phyloP scores from a whole-genome alignment of 2,329 filamentous ascomycete species.

The Penicillium sp. region DNA sequence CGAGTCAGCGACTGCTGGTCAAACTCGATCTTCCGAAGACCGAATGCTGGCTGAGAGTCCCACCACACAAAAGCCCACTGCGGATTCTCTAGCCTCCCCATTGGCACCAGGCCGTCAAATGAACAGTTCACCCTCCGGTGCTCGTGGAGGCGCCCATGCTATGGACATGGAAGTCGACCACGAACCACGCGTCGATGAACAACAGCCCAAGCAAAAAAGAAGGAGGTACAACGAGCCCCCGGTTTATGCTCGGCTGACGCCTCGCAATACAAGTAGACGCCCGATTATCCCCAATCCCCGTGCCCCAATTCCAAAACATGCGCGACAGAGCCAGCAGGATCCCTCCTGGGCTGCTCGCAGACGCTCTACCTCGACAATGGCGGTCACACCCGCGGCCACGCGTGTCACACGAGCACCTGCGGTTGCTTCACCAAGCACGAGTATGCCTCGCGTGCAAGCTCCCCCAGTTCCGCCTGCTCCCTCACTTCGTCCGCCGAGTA shows the following conservation, averaged over 20 bases:
- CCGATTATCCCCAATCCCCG: conserved; percentile 42
- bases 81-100: conserved; percentile 16
- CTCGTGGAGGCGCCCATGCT: conserved; percentile 17
- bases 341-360: conserved; percentile 22
- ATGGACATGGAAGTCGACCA: conserved; percentile 27
- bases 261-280: conserved; percentile 41
- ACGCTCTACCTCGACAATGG: conserved; percentile 16
- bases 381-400: conserved; percentile 13
- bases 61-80: conserved; percentile 12
- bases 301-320: conserved; percentile 34
- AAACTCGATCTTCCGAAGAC: conserved; percentile 30
- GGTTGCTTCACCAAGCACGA: conserved; percentile 24
- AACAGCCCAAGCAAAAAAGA: conserved; percentile 49
- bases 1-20: conserved; percentile 26
- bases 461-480: conserved; percentile 12
- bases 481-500: conserved; percentile 1
- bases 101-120: conserved; percentile 19
- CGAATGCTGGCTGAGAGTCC: conserved; percentile 29
- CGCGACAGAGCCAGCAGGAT: conserved; percentile 23
- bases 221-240: conserved; percentile 54
- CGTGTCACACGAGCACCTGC: conserved; percentile 17
- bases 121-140: conserved; percentile 31
- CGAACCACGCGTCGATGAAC: conserved; percentile 24
- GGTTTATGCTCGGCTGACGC: conserved; percentile 49
- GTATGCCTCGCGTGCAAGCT: conserved; percentile 26